phyloP scores from a whole-genome alignment of 768 basidiomycete genomes.

The Psilocybe subaeruginosa region DNA sequence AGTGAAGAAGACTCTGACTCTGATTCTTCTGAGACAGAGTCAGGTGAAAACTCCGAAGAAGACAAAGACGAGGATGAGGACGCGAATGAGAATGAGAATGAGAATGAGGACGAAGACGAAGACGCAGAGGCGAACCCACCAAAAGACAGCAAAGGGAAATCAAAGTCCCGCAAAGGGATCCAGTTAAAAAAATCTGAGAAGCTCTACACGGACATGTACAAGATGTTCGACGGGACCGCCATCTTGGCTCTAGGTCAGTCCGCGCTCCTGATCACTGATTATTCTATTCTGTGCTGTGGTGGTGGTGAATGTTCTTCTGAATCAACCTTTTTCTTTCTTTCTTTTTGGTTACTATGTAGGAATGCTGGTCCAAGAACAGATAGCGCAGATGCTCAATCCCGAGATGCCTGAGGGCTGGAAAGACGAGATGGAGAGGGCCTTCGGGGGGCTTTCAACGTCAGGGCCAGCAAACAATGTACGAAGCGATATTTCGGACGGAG shows the following conservation, averaged over 20 bases:
- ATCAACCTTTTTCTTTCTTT: background rate
- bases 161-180: slow-evolving; percentile 10
- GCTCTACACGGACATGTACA: slow-evolving; percentile 69
- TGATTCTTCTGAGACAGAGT: too few species aligned
- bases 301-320: background rate
- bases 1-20: background rate
- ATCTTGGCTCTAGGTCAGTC: slow-evolving; percentile 69
- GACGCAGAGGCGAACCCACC: slow-evolving; percentile 5
- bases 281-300: too few species aligned
- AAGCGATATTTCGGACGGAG: slow-evolving; percentile 15
- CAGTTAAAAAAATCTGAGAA: slow-evolving; percentile 17
- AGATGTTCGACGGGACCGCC: slow-evolving; percentile 71
- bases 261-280: background rate
- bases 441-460: slow-evolving; percentile 12
- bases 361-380: slow-evolving; percentile 70
- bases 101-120: slow-evolving; percentile 1
- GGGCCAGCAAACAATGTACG: slow-evolving; percentile 1
- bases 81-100: slow-evolving; percentile 19
- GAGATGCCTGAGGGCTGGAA: slow-evolving; percentile 51
- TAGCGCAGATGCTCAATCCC: slow-evolving; percentile 45
- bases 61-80: slow-evolving; percentile 7
- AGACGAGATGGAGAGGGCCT: slow-evolving; percentile 29
- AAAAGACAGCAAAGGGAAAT: slow-evolving; percentile 19
- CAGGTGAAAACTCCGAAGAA: background rate
- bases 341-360: slow-evolving; percentile 36